Percentiles rank a stretch among this genome's conserved stretches.
Evolutionary conservation across 768 basidiomycete species (phyloP).

Genomic region (Phaffia australis): DNA sequence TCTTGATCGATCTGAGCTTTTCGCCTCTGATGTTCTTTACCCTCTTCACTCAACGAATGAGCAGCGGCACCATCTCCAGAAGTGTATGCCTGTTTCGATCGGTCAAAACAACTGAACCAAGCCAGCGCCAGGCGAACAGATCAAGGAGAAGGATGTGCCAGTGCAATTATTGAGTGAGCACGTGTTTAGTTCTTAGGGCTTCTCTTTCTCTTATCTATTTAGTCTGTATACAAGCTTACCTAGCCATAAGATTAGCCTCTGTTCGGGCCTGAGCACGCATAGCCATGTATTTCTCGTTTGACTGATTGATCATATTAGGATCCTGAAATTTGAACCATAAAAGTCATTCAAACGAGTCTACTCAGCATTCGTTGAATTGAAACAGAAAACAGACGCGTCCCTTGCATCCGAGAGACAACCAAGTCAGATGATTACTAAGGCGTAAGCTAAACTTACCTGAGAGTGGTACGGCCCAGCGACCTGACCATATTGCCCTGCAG

Average conservation of each 20-base stretch:
- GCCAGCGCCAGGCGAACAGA: constrained; percentile 34
- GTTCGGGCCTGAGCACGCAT: constrained; percentile 65
- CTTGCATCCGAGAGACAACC: too few species aligned
- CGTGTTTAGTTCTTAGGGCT: constrained; percentile 48
- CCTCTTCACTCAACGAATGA: constrained; percentile 68
- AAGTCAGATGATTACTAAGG: neutral
- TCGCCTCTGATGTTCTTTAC: constrained; percentile 62
- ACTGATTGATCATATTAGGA: constrained; percentile 47
- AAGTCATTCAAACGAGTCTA: constrained; percentile 26
- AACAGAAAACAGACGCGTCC: neutral
- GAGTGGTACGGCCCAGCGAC: constrained; percentile 19
- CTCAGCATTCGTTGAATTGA: constrained; percentile 35
- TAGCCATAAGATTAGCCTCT: constrained; percentile 52
- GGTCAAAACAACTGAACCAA: constrained; percentile 32
- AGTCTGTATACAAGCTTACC: constrained; percentile 24
- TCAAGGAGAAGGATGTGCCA: constrained; percentile 43
- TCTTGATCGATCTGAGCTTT: constrained; percentile 63
- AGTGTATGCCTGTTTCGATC: constrained; percentile 63
- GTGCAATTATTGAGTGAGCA: neutral
- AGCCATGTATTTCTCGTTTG: constrained; percentile 55
- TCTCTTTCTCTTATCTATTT: neutral
- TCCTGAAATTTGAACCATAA: constrained; percentile 30
- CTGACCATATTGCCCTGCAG: constrained; percentile 19
- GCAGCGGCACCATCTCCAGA: constrained; percentile 63
- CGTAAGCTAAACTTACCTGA: neutral